Conservation (phyloP, 2,329 filamentous ascomycete genomes). For the Venturia effusa region DNA sequence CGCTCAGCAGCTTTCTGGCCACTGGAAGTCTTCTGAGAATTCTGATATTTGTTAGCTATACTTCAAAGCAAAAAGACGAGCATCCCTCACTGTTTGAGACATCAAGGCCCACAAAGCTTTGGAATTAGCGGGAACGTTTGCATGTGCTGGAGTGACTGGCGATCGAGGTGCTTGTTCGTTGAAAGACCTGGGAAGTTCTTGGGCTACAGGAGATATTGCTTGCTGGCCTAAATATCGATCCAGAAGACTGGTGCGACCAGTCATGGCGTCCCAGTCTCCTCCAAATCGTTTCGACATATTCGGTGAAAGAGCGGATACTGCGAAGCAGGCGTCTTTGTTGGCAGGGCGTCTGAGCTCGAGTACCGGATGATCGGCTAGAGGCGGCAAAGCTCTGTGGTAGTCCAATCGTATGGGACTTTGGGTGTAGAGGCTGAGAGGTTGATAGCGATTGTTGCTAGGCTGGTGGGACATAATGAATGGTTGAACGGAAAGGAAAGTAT, state of each 20-base stretch:
- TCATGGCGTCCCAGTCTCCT: not conserved
- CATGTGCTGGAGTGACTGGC: not conserved
- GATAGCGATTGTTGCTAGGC: not conserved
- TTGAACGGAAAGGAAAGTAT: not conserved
- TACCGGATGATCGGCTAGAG: not conserved
- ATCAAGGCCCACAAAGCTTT: not conserved
- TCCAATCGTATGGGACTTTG: not conserved
- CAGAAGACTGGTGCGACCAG: not conserved
- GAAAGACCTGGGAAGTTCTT: not conserved
- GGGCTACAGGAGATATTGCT: not conserved
- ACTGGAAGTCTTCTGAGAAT: not conserved
- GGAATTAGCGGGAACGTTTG: not conserved
- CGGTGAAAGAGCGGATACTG: not conserved
- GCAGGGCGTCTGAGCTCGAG: slow-evolving; percentile 4
- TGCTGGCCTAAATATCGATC: slow-evolving; percentile 2
- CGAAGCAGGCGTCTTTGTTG: slow-evolving; percentile 5
- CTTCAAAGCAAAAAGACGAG: not conserved
- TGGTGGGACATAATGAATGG: not conserved
- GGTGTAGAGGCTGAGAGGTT: not conserved
- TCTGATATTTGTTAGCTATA: not conserved
- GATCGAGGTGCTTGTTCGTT: not conserved
- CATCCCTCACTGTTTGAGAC: not conserved
- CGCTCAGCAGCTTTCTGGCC: not conserved
- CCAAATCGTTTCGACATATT: not conserved
- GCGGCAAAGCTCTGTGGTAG: not conserved